Evolutionary conservation across 2,329 filamentous ascomycete species (phyloP).

Genomic region (Colletotrichum horii): DNA sequence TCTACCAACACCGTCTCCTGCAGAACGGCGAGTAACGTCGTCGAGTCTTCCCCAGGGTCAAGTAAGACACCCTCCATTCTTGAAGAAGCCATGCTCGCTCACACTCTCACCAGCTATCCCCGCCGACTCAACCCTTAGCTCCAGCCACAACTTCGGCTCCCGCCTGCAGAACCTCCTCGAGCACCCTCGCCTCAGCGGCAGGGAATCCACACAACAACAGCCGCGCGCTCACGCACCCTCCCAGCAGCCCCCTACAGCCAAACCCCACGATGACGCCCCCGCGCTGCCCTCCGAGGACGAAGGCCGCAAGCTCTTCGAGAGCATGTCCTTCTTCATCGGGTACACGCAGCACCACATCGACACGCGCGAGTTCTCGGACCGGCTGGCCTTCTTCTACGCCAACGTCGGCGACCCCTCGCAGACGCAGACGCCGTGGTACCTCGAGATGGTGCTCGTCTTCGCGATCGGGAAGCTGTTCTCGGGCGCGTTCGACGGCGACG

Average conservation of each 20-base stretch:
- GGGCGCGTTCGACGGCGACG: neutral
- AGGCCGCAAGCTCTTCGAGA: slow-evolving; percentile 22
- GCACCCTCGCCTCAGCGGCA: slow-evolving; percentile 13
- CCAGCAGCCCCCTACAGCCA: neutral
- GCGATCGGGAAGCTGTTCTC: slow-evolving; percentile 19
- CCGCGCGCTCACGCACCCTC: neutral
- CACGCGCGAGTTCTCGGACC: slow-evolving; percentile 24
- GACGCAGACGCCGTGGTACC: slow-evolving; percentile 7
- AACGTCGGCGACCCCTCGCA: neutral
- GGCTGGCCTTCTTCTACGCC: slow-evolving; percentile 12
- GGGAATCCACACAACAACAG: neutral
- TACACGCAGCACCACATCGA: slow-evolving; percentile 29
- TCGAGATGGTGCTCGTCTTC: slow-evolving; percentile 16
- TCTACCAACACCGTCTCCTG: neutral
- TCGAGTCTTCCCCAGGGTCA: neutral
- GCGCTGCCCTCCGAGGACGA: slow-evolving; percentile 20
- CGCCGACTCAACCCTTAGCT: slow-evolving; percentile 20
- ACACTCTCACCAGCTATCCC: slow-evolving; percentile 12
- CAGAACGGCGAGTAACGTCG: neutral
- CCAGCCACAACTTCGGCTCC: slow-evolving; percentile 24
- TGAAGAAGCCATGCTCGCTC: neutral
- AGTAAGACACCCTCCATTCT: neutral
- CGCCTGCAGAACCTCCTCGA: slow-evolving; percentile 23
- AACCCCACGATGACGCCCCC: neutral
- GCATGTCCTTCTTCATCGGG: slow-evolving; percentile 26